These are phyloP conservation scores for Manihot esculenta DNA, from an alignment of 441 rosid species.

Conservation along the genomic window DNA sequence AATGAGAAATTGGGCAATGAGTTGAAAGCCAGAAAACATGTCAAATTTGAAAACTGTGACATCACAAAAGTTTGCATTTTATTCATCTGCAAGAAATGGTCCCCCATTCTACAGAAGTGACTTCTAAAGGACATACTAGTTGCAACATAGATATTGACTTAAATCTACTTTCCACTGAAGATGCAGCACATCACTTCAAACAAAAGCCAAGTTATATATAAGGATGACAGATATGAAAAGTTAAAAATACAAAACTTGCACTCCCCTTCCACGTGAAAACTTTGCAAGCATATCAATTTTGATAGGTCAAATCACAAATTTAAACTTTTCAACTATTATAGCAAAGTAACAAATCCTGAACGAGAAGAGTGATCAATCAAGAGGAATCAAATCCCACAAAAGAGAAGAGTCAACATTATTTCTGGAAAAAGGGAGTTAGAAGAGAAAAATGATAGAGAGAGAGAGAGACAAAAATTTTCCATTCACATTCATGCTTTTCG, in stretches of 20 bases:
- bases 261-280: too few species aligned
- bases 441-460: neutral
- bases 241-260: too few species aligned
- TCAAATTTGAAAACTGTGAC: neutral
- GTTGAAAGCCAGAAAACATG: neutral
- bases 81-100: neutral
- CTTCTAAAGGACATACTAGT: too few species aligned
- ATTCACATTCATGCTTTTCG: neutral
- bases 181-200: neutral
- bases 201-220: neutral
- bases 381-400: neutral
- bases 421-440: neutral
- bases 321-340: neutral
- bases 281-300: neutral
- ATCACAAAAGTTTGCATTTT: neutral
- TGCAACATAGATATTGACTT: too few species aligned
- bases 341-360: neutral
- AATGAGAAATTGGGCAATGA: neutral
- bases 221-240: neutral
- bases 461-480: neutral
- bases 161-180: neutral
- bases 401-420: neutral
- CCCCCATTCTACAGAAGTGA: neutral
- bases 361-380: neutral
- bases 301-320: neutral